Percentiles rank a stretch among this genome's conserved stretches.
These are phyloP conservation scores for Pleurotus sapidus DNA, from an alignment of 768 basidiomycete species.

Conservation along the genomic window DNA sequence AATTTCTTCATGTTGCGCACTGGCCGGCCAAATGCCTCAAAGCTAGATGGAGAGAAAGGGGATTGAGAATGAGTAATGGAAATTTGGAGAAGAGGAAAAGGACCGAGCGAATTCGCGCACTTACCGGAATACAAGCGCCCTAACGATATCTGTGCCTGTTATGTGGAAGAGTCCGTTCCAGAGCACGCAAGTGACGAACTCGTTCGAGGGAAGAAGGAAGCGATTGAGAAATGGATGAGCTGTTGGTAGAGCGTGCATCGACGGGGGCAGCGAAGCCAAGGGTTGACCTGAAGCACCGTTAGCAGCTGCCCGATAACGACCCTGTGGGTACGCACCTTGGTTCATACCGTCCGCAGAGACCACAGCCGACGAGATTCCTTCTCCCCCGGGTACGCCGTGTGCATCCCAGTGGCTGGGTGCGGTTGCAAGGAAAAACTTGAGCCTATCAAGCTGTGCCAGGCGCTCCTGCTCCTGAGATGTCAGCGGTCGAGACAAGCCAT, in stretches of 20 bases:
- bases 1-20: conserved; percentile 95
- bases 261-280: conserved; percentile 21
- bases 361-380: conserved; percentile 4
- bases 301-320: not conserved
- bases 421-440: conserved; percentile 88
- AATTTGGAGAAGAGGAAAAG: not conserved
- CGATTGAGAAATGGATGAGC: conserved; percentile 80
- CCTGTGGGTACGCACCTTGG: not conserved
- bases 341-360: not conserved
- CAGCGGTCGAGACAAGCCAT: conserved; percentile 54
- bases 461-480: conserved; percentile 64
- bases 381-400: not conserved
- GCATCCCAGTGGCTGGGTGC: conserved; percentile 75
- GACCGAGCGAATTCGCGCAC: conserved; percentile 17
- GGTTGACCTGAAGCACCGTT: conserved; percentile 3
- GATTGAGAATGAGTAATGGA: conserved; percentile 1
- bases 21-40: conserved; percentile 79
- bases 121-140: conserved; percentile 89
- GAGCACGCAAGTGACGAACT: conserved; percentile 86
- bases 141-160: conserved; percentile 95
- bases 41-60: conserved; percentile 10
- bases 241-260: conserved; percentile 37
- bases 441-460: conserved; percentile 72
- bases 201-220: conserved; percentile 84
- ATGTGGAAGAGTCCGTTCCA: conserved; percentile 94